These are phyloP conservation scores for Gaeumannomyces sp. DNA, from an alignment of 2,329 filamentous ascomycete genomes.

Conservation along the genomic window DNA sequence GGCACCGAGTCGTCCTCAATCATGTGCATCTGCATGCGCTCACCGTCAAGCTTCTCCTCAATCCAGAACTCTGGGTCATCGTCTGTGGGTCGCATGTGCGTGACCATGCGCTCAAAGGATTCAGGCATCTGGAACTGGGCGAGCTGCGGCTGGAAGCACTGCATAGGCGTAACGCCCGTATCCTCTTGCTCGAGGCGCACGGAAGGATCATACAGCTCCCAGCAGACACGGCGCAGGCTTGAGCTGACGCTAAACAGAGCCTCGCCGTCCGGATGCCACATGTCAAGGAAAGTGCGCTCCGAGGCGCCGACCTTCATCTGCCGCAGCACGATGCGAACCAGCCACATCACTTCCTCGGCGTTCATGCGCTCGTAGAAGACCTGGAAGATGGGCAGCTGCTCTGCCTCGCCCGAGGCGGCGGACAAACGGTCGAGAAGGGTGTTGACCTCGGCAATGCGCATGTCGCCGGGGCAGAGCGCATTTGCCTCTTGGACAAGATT, in stretches of 20 bases:
- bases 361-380: slow-evolving; percentile 90
- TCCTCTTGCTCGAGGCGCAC: slow-evolving; percentile 70
- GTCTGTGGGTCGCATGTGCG: slow-evolving; percentile 56
- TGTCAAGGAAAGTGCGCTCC: slow-evolving; percentile 79
- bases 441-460: slow-evolving; percentile 89
- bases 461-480: slow-evolving; percentile 65
- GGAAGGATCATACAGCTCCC: slow-evolving; percentile 76
- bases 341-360: slow-evolving; percentile 86
- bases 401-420: slow-evolving; percentile 68
- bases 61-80: slow-evolving; percentile 85
- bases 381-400: slow-evolving; percentile 75
- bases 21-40: slow-evolving; percentile 97
- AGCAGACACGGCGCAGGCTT: slow-evolving; percentile 84
- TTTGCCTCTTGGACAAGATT: slow-evolving; percentile 75
- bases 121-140: slow-evolving; percentile 85
- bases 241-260: slow-evolving; percentile 84
- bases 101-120: slow-evolving; percentile 70
- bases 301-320: slow-evolving; percentile 71
- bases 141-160: slow-evolving; percentile 93
- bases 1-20: slow-evolving; percentile 58
- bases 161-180: slow-evolving; percentile 73
- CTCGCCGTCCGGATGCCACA: slow-evolving; percentile 76
- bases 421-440: slow-evolving; percentile 74
- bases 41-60: slow-evolving; percentile 94
- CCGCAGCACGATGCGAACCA: slow-evolving; percentile 86